phyloP scores from a whole-genome alignment of 331 rosid genomes.

The Quercus lobata region DNA sequence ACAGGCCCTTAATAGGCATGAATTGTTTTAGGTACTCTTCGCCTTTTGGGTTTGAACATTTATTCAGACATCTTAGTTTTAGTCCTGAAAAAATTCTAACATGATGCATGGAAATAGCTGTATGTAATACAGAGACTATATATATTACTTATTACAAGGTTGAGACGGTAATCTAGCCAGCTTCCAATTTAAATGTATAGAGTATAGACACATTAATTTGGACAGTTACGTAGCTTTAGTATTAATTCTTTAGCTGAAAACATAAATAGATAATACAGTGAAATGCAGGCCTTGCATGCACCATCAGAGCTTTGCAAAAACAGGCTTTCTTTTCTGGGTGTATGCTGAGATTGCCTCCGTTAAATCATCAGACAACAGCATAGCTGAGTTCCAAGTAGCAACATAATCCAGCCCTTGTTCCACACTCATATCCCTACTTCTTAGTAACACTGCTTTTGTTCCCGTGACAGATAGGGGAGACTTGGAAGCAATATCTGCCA shows the following conservation, averaged over 20 bases:
- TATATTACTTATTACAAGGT: no score
- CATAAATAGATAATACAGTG: not conserved
- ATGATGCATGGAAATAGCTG: no score
- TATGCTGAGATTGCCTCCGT: conserved; percentile 56
- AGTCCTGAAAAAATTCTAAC: no score
- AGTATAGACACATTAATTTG: no score
- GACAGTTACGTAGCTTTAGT: no score
- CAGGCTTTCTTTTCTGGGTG: conserved; percentile 53
- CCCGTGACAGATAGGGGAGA: conserved; percentile 76
- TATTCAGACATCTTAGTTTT: no score
- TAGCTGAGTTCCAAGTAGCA: conserved; percentile 79
- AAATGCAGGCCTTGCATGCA: not conserved
- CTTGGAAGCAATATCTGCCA: conserved; percentile 63
- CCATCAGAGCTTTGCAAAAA: conserved; percentile 67
- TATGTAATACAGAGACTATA: no score
- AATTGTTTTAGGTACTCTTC: no score
- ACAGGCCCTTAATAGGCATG: no score
- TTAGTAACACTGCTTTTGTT: conserved; percentile 72
- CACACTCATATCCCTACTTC: conserved; percentile 64
- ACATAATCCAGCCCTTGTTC: conserved; percentile 88
- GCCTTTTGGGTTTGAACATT: no score
- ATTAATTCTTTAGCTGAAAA: not conserved
- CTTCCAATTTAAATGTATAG: no score
- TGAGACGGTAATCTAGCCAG: no score
- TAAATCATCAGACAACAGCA: conserved; percentile 59